These are phyloP conservation scores for Areca catechu DNA, from an alignment of 176 grass and related monocot species.

Conservation along the genomic window DNA sequence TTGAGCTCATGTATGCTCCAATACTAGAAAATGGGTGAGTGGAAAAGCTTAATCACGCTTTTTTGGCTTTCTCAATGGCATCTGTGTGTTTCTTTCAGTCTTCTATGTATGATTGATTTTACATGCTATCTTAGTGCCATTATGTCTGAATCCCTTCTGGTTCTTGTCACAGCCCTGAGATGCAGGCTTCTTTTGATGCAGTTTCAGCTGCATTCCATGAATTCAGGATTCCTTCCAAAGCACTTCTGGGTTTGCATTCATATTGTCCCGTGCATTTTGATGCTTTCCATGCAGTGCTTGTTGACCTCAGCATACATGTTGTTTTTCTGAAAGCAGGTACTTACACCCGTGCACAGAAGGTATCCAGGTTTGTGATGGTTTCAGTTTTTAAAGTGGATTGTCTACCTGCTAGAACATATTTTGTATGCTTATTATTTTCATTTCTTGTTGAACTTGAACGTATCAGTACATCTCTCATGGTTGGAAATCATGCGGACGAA, in stretches of 20 bases:
- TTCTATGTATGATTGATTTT: no score
- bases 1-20: slow-evolving; percentile 73
- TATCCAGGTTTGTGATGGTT: slow-evolving; percentile 78
- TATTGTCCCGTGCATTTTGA: slow-evolving; percentile 96
- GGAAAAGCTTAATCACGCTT: no score
- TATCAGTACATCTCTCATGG: slow-evolving; percentile 10
- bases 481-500: slow-evolving; percentile 6
- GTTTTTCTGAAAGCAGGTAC: slow-evolving; percentile 69
- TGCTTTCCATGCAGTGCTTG: slow-evolving; percentile 66
- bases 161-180: slow-evolving; percentile 50
- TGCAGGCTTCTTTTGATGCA: slow-evolving; percentile 40
- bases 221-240: slow-evolving; percentile 82
- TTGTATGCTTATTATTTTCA: no score
- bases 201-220: slow-evolving; percentile 59
- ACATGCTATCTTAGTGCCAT: no score
- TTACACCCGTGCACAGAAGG: slow-evolving; percentile 52
- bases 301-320: slow-evolving; percentile 75
- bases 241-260: slow-evolving; percentile 74
- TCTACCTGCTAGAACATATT: no score
- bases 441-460: neutral
- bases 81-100: no score
- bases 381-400: neutral
- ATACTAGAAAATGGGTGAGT: slow-evolving; percentile 44
- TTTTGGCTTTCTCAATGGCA: no score
- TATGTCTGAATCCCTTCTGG: slow-evolving; percentile 8